phyloP scores from a whole-genome alignment of 495 filamentous ascomycete genomes.

The Penicillium angulare region DNA sequence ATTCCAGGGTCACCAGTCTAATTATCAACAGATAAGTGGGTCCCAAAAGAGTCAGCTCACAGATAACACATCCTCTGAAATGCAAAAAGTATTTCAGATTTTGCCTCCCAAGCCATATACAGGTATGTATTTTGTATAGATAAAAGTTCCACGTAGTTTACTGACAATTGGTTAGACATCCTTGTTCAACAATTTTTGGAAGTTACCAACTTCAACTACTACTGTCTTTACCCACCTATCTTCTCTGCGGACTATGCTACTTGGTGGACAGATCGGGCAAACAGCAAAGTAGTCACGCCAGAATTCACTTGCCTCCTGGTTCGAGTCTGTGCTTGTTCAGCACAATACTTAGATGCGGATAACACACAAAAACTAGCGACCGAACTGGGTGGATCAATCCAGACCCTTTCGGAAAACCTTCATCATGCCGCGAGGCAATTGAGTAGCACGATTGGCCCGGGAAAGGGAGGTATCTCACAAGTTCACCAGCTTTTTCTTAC shows the following conservation, averaged over 20 bases:
- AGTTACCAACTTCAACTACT: slow-evolving; percentile 50
- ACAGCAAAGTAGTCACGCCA: slow-evolving; percentile 29
- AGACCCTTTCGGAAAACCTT: slow-evolving; percentile 40
- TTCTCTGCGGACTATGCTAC: slow-evolving; percentile 47
- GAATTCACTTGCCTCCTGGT: slow-evolving; percentile 53
- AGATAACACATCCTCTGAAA: slow-evolving; percentile 6
- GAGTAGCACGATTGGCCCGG: slow-evolving; percentile 41
- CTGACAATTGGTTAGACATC: slow-evolving; percentile 36
- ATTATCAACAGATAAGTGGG: no score
- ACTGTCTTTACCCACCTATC: slow-evolving; percentile 45
- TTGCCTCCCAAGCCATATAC: slow-evolving; percentile 33
- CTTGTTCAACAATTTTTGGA: slow-evolving; percentile 49
- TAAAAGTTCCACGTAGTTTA: not conserved
- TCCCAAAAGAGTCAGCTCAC: no score
- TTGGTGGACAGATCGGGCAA: slow-evolving; percentile 44
- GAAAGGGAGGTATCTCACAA: slow-evolving; percentile 46
- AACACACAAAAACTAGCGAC: slow-evolving; percentile 43
- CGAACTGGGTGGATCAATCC: slow-evolving; percentile 38
- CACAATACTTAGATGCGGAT: slow-evolving; percentile 39
- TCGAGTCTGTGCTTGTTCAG: slow-evolving; percentile 50
- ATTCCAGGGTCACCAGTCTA: no score
- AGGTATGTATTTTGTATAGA: slow-evolving; percentile 11
- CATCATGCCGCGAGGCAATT: slow-evolving; percentile 45
- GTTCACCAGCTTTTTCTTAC: slow-evolving; percentile 53
- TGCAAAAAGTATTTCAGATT: slow-evolving; percentile 21